Percentiles rank a stretch among this genome's conserved stretches.
Evolutionary conservation across 1,284 basidiomycete species (phyloP).

Genomic region (Leccinum griseonigrum): DNA sequence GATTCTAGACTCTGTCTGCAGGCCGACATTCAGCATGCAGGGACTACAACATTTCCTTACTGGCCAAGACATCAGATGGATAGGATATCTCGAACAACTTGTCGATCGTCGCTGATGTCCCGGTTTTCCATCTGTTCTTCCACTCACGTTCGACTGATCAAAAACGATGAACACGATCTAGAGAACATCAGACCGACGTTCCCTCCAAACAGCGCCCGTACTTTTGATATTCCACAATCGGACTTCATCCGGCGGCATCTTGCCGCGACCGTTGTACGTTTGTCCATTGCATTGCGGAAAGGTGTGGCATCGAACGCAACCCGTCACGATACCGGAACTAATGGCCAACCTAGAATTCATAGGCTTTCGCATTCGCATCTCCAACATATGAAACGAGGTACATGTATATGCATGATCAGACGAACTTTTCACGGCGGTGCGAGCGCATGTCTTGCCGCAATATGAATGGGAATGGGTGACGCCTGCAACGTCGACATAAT

Average conservation of each 20-base stretch:
- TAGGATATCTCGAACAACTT: conserved; percentile 51
- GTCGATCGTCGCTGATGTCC: conserved; percentile 41
- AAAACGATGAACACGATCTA: conserved; percentile 17
- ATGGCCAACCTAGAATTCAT: conserved; percentile 46
- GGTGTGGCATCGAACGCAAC: conserved; percentile 46
- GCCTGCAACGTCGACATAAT: conserved; percentile 53
- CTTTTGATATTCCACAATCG: conserved; percentile 33
- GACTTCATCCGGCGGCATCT: conserved; percentile 23
- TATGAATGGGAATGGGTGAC: conserved; percentile 47
- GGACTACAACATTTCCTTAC: conserved; percentile 37
- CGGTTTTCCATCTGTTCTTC: conserved; percentile 48
- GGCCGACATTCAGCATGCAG: conserved; percentile 6
- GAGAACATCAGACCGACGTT: conserved; percentile 27
- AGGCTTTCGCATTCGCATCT: conserved; percentile 4
- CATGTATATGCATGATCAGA: conserved; percentile 53
- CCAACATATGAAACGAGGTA: conserved; percentile 9
- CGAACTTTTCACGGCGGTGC: conserved; percentile 37
- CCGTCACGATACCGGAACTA: conserved; percentile 41
- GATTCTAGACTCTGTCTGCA: conserved; percentile 32
- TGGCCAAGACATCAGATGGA: conserved; percentile 27
- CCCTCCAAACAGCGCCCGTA: conserved; percentile 34
- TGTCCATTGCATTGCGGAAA: conserved; percentile 37
- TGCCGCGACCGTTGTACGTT: conserved; percentile 25
- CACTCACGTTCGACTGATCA: conserved; percentile 38
- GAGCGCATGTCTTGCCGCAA: conserved; percentile 60